Evolutionary conservation across 2,329 filamentous ascomycete genomes (phyloP), one percentile per base, ranked within the genome.

Genomic region (Arthrobotrys megalospora): DNA sequence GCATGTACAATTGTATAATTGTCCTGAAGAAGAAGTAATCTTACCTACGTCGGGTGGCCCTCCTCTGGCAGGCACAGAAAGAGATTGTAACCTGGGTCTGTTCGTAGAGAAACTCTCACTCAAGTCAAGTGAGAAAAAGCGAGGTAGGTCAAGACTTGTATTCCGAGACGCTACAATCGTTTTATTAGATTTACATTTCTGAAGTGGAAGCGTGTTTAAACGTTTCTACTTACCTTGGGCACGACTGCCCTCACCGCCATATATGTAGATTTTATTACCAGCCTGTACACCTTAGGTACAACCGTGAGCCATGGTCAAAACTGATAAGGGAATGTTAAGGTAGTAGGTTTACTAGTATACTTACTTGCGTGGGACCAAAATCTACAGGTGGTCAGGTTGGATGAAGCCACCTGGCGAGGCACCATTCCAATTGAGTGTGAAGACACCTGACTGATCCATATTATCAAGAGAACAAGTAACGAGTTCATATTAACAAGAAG

Each of bases 351-450:
- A 21, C 24, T 28, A 28, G 24, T 28, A 28, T 28, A 64, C 67
- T 64, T 72, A 78, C 75, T 78, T 8, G 75, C 75, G 34, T 78
- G 75, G 1, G 75, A 45, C 67, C 67, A 72, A 24, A 78, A 48
- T 58, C 38, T 67, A 36, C 75, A 78, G 12, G 21, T 10, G n/a
- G 60, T 66, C 14, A 68, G 21, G 36, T 58, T 64, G 11, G n/a
- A 19, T n/a, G 48, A 14, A 12, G 43, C 7, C 16, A 21, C 47
- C 48, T 71, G 60, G 4, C 67, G 67, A 63, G 43, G 24, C 2
- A 41, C 0, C 16, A 72, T 24, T n/a, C 67, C 45, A 43, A 58
- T 32, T 7, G 75, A 24, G 8, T 60, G 64, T 12, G 45, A 47
- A 24, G 21, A 53, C 21, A 58, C 34, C 6, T 38, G n/a, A 6